Conservation (phyloP, 208 protist species). For the Phytomonas sp. region DNA sequence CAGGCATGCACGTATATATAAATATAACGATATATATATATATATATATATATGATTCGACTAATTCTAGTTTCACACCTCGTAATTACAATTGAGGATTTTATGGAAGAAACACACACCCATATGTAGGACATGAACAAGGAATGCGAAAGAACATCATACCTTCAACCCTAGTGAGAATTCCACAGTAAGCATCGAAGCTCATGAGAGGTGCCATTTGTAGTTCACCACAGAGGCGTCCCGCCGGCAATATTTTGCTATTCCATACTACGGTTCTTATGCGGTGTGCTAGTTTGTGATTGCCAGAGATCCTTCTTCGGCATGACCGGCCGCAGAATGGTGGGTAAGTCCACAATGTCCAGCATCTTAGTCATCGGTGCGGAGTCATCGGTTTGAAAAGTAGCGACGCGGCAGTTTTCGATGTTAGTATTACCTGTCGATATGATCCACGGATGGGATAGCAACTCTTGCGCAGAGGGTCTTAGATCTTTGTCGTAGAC, state of each 20-base stretch:
- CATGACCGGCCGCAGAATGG: neutral
- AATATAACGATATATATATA: neutral
- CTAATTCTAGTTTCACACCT: neutral
- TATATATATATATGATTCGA: neutral
- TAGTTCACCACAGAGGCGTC: neutral
- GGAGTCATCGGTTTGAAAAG: neutral
- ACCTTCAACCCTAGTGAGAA: neutral
- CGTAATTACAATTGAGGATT: neutral
- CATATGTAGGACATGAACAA: neutral
- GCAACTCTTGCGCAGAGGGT: slow-evolving; percentile 50
- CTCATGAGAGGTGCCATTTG: neutral
- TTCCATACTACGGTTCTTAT: neutral
- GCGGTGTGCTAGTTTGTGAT: neutral
- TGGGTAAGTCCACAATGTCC: neutral
- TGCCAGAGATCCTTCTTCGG: neutral
- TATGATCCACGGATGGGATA: slow-evolving; percentile 57
- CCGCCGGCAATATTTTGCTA: neutral
- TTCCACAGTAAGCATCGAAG: neutral
- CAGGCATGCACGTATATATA: too few species aligned
- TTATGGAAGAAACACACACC: neutral
- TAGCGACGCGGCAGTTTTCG: neutral
- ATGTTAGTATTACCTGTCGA: neutral
- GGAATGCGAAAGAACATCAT: neutral
- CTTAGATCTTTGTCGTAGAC: slow-evolving; percentile 56
- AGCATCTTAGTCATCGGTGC: neutral